Evolutionary conservation across 2,329 filamentous ascomycete species (phyloP).

Genomic region (Ceratocystis destructans): DNA sequence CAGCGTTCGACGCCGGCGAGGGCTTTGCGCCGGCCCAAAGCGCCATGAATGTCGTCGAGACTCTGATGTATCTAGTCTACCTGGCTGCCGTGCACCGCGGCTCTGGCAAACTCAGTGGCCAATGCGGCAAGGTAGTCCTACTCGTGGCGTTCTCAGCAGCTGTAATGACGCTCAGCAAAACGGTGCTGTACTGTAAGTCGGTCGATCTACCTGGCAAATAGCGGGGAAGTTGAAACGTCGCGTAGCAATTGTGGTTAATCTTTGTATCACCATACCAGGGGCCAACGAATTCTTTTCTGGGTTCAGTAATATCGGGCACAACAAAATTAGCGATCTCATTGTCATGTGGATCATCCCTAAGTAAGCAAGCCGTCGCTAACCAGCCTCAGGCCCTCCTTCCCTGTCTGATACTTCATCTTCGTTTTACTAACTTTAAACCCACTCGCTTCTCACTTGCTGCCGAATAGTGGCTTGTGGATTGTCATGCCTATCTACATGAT

Average conservation of each 20-base stretch:
- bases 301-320: slow-evolving; percentile 46
- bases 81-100: slow-evolving; percentile 24
- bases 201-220: neutral
- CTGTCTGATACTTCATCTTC: neutral
- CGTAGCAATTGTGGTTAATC: neutral
- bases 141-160: slow-evolving; percentile 39
- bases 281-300: slow-evolving; percentile 42
- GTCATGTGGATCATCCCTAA: slow-evolving; percentile 46
- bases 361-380: slow-evolving; percentile 25
- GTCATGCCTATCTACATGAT: slow-evolving; percentile 40
- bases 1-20: slow-evolving; percentile 50
- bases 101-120: slow-evolving; percentile 29
- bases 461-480: slow-evolving; percentile 40
- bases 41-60: slow-evolving; percentile 55
- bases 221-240: neutral
- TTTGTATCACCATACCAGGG: slow-evolving; percentile 28
- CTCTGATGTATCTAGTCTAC: slow-evolving; percentile 48
- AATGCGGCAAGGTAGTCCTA: slow-evolving; percentile 33
- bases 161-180: slow-evolving; percentile 50
- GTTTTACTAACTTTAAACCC: neutral
- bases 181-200: slow-evolving; percentile 43
- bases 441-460: neutral
- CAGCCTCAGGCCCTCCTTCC: neutral
- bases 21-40: slow-evolving; percentile 71
- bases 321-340: slow-evolving; percentile 32